Percentiles rank a stretch among this genome's conserved stretches.
These are phyloP conservation scores for Russula olivacea DNA, from an alignment of 768 basidiomycete species.

Conservation along the genomic window DNA sequence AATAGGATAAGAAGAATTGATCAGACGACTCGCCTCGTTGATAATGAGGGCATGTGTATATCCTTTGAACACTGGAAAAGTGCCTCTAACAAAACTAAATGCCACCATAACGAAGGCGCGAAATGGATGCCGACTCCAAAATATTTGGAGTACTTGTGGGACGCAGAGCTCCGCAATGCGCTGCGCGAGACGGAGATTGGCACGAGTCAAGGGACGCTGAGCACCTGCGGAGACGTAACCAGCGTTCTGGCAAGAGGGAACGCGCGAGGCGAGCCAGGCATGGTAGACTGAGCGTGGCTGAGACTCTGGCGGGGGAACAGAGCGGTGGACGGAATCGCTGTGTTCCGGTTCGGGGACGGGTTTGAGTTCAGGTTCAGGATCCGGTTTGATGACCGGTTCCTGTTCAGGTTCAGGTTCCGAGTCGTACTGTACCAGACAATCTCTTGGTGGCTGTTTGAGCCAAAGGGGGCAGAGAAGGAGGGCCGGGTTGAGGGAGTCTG, in stretches of 20 bases:
- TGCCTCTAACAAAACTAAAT: slow-evolving; percentile 64
- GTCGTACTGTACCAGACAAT: slow-evolving; percentile 4
- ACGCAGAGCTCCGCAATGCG: slow-evolving; percentile 49
- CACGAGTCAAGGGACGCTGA: slow-evolving; percentile 53
- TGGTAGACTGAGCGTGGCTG: slow-evolving; percentile 24
- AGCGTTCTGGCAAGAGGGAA: slow-evolving; percentile 13
- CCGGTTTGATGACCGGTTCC: slow-evolving; percentile 7
- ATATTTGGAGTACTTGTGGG: slow-evolving; percentile 45
- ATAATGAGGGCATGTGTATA: slow-evolving; percentile 84
- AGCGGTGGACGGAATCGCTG: not conserved
- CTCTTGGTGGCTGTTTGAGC: not conserved
- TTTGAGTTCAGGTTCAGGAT: not conserved
- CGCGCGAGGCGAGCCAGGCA: slow-evolving; percentile 30
- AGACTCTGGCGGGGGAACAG: not conserved
- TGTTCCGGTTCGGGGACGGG: not conserved
- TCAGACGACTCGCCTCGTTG: slow-evolving; percentile 55
- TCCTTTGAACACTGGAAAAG: slow-evolving; percentile 76
- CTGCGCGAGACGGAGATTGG: slow-evolving; percentile 53
- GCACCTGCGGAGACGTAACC: slow-evolving; percentile 50
- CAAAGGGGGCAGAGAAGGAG: slow-evolving; percentile 13
- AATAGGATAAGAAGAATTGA: not conserved
- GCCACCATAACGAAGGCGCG: slow-evolving; percentile 66
- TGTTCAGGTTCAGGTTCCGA: slow-evolving; percentile 4
- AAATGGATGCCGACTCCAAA: slow-evolving; percentile 57
- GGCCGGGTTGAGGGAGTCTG: not conserved